phyloP scores from a whole-genome alignment of 2,329 filamentous ascomycete species.

The Ustulina deusta region DNA sequence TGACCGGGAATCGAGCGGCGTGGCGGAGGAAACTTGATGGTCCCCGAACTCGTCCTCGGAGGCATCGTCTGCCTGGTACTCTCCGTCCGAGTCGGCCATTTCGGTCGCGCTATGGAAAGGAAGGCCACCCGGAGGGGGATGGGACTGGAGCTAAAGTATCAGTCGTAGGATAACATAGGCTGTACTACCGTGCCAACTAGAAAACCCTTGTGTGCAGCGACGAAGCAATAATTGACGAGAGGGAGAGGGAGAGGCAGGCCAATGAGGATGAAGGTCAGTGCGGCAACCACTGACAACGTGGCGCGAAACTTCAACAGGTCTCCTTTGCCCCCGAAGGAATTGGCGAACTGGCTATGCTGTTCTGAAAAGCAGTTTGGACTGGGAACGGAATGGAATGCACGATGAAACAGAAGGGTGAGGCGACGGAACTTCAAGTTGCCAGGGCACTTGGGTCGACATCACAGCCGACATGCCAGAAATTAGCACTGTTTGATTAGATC shows the following conservation, averaged over 20 bases:
- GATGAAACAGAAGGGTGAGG: slow-evolving; percentile 32
- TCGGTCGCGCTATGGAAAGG: slow-evolving; percentile 25
- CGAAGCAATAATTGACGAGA: neutral
- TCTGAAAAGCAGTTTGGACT: neutral
- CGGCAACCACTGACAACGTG: slow-evolving; percentile 12
- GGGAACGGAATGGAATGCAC: slow-evolving; percentile 8
- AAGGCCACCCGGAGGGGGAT: neutral
- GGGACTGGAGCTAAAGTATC: neutral
- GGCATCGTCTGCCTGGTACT: slow-evolving; percentile 72
- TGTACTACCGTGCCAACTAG: neutral
- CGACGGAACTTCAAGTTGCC: slow-evolving; percentile 21
- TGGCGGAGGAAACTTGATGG: slow-evolving; percentile 59
- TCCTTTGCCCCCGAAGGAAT: neutral
- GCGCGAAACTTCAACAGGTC: neutral
- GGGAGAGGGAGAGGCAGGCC: slow-evolving; percentile 15
- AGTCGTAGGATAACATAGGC: neutral
- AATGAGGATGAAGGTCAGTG: slow-evolving; percentile 2
- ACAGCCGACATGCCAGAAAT: slow-evolving; percentile 32
- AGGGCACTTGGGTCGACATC: slow-evolving; percentile 8
- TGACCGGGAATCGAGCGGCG: slow-evolving; percentile 43
- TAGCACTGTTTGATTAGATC: slow-evolving; percentile 26
- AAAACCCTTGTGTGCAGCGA: slow-evolving; percentile 9
- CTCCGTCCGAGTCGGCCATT: slow-evolving; percentile 81
- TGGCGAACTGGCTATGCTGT: neutral
- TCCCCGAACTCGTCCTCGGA: slow-evolving; percentile 74